Evolutionary conservation across 495 filamentous ascomycete species (phyloP), one percentile per base, ranked within the genome.

Genomic region (Trypethelium eluteriae): DNA sequence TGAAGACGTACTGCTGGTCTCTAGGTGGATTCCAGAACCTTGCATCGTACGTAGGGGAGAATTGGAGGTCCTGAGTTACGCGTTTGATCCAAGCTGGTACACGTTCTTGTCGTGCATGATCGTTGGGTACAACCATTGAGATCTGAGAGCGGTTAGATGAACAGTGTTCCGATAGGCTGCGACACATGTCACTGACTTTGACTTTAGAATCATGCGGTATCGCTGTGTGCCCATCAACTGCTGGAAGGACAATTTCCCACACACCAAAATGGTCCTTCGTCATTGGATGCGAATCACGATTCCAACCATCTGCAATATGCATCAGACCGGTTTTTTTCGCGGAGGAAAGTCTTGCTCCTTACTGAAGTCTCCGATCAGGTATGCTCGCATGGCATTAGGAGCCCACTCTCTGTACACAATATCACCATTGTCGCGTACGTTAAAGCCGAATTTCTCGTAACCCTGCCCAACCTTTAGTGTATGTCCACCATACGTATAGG

Each of bases 301-400:
- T 86, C 95, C 95, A 98, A 69, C 86, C 87, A 79, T 98, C 92
- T 96, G 70, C 10, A 5, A 25, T 11, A 7, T 57, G 56, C 64
- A 64, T 41, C 71, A 74, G 69, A 39, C 39, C 2, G 46, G 10
- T 49, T 34, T 7, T 32, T 18, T 57, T 38, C 32, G n/a, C 41
- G 25, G 35, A 39, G 35, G n/a, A 53, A 39, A 36, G 41, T 69
- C 64, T 14, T 49, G 62, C 9, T 25, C 7, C 83, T 62, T 82
- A 96, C 92, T 98, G 81, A 98, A 98, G 67, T 98, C 94, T 64
- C 94, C 94, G 68, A 98, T 88, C n/a, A 98, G 82, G 67, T 88
- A 87, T 25, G 94, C 94, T 70, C 88, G 77, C 32, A 85, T 76
- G 63, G 91, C 93, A 79, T 90, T 93, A 62, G 94, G 93, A 2